These are phyloP conservation scores for Ceratocystis lukuohia DNA, from an alignment of 2,329 filamentous ascomycete species.

Conservation along the genomic window DNA sequence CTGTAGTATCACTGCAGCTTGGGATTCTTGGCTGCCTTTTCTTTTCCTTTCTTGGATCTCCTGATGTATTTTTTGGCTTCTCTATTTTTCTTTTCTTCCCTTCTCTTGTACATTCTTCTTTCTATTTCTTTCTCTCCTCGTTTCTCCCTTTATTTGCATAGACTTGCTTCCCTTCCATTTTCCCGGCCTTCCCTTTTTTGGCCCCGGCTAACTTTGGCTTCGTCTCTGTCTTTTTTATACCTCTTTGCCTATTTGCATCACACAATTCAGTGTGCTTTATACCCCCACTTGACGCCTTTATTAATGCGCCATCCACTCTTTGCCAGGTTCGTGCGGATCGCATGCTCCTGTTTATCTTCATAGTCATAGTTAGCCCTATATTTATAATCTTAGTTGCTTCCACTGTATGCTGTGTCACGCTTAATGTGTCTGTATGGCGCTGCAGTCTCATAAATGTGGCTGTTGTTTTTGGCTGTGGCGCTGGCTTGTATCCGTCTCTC, in stretches of 20 bases:
- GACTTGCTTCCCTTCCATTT: not conserved
- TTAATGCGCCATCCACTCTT: not conserved
- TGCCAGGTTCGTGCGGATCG: too few relatives aligned
- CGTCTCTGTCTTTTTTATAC: not conserved
- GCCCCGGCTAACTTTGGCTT: not conserved
- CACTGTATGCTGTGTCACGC: not conserved
- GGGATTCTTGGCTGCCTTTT: not conserved
- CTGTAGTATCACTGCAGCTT: not conserved
- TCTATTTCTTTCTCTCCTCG: not conserved
- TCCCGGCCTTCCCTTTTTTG: not conserved
- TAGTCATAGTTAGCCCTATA: slow-evolving; percentile 5
- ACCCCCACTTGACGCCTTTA: not conserved
- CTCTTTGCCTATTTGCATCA: not conserved
- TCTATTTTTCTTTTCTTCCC: not conserved
- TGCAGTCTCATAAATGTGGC: not conserved
- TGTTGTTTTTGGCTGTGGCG: not conserved
- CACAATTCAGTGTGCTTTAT: not conserved
- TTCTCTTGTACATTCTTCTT: not conserved
- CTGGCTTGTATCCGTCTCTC: not conserved
- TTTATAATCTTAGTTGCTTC: slow-evolving; percentile 3
- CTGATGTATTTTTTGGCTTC: not conserved
- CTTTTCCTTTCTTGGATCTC: slow-evolving; percentile 17
- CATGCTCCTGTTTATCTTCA: not conserved
- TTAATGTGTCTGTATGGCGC: not conserved
- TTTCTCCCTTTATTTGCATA: not conserved